Conservation (phyloP, 2,329 filamentous ascomycete genomes). For the Nothopassalora personata region DNA sequence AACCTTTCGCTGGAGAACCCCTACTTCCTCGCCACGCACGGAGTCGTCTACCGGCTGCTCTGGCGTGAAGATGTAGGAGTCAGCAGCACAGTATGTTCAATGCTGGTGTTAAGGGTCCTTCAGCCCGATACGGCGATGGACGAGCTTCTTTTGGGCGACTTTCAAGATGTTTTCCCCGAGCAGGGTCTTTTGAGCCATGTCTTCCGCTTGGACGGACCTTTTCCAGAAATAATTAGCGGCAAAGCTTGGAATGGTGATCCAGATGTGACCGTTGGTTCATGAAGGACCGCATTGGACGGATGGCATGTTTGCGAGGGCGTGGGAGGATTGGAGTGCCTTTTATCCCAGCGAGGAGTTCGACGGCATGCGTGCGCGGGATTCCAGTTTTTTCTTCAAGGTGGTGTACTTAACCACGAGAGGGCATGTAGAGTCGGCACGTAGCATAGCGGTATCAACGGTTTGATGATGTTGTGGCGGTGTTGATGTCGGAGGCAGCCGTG, state of each 20-base stretch:
- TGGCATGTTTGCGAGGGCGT: slow-evolving; percentile 2
- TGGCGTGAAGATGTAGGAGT: slow-evolving; percentile 25
- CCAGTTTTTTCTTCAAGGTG: background rate
- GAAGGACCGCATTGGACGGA: slow-evolving; percentile 1
- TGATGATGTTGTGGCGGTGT: too few relatives aligned
- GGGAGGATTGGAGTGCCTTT: slow-evolving; percentile 4
- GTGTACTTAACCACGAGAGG: background rate
- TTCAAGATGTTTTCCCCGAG: slow-evolving; percentile 28
- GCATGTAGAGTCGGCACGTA: background rate
- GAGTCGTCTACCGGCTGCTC: slow-evolving; percentile 31
- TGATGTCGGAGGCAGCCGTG: too few relatives aligned
- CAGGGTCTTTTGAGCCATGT: slow-evolving; percentile 35
- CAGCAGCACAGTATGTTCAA: slow-evolving; percentile 27
- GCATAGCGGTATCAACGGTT: background rate
- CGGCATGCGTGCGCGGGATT: slow-evolving; percentile 1
- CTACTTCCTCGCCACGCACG: slow-evolving; percentile 34
- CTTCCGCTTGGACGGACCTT: slow-evolving; percentile 28
- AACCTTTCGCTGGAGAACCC: slow-evolving; percentile 32
- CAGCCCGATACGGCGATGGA: slow-evolving; percentile 30
- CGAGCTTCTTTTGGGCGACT: slow-evolving; percentile 30
- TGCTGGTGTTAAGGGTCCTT: slow-evolving; percentile 33
- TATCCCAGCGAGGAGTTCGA: slow-evolving; percentile 8
- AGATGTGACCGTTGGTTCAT: slow-evolving; percentile 4
- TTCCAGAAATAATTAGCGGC: slow-evolving; percentile 25
- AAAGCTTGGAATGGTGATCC: slow-evolving; percentile 31